A percentile compares a stretch with the other conserved stretches of the same genome.
These are phyloP conservation scores for Limonomyces culmigenus DNA, from an alignment of 1,284 basidiomycete species.

Conservation along the genomic window DNA sequence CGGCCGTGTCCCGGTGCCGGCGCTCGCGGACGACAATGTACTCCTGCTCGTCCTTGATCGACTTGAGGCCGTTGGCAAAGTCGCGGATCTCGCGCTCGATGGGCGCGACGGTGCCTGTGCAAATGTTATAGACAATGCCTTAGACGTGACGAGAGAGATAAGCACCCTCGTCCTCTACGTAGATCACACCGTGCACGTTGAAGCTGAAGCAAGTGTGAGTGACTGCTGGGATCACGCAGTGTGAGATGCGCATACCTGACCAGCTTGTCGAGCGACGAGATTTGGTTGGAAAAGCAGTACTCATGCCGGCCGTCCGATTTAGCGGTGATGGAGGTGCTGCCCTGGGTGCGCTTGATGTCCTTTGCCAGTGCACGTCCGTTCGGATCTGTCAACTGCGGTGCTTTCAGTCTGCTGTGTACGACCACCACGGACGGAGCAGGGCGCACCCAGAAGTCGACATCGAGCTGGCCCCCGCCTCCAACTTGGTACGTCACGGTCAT, in stretches of 20 bases:
- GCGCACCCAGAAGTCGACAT: slow-evolving; percentile 90
- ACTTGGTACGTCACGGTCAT: slow-evolving; percentile 99
- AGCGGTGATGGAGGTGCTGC: slow-evolving; percentile 79
- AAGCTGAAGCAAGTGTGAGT: slow-evolving; percentile 69
- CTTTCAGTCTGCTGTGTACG: not conserved
- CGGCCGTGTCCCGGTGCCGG: slow-evolving; percentile 87
- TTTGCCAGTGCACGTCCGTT: slow-evolving; percentile 52
- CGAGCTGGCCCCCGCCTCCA: slow-evolving; percentile 87
- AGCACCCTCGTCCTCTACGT: slow-evolving; percentile 56
- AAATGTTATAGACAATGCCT: slow-evolving; percentile 9
- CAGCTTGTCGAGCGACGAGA: slow-evolving; percentile 91
- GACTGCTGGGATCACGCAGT: slow-evolving; percentile 1
- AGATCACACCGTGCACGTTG: slow-evolving; percentile 97
- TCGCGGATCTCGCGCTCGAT: slow-evolving; percentile 92
- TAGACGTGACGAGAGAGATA: slow-evolving; percentile 2
- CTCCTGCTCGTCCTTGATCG: slow-evolving; percentile 98
- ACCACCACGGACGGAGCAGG: not conserved
- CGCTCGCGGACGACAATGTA: slow-evolving; percentile 93
- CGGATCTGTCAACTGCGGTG: slow-evolving; percentile 62
- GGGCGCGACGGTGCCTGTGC: slow-evolving; percentile 66
- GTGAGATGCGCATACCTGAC: slow-evolving; percentile 49
- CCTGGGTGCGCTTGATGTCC: slow-evolving; percentile 78
- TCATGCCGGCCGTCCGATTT: slow-evolving; percentile 77
- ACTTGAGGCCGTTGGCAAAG: slow-evolving; percentile 69
- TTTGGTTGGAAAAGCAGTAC: slow-evolving; percentile 98